Conservation (phyloP, 495 filamentous ascomycete genomes). For the Penicillium salamii region DNA sequence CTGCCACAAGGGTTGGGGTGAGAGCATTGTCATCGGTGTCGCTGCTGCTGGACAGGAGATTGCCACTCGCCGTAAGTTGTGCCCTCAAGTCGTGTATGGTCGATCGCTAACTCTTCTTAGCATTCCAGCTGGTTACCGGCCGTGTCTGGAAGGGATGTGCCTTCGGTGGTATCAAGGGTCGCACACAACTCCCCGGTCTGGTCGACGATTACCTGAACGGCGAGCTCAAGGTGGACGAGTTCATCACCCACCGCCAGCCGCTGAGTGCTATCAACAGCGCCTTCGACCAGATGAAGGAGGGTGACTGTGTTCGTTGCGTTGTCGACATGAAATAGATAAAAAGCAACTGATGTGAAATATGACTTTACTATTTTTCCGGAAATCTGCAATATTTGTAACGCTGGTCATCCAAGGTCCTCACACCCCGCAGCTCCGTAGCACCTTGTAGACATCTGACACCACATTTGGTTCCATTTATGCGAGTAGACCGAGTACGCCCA, state of each 20-base stretch:
- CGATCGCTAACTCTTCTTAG: constrained; percentile 40
- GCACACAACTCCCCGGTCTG: constrained; percentile 82
- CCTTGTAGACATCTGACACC: neutral
- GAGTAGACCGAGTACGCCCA: too few species aligned
- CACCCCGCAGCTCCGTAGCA: neutral
- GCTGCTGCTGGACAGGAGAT: constrained; percentile 98
- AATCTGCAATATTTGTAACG: constrained; percentile 7
- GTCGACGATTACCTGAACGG: constrained; percentile 88
- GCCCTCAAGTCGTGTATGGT: constrained; percentile 5
- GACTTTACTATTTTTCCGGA: constrained; percentile 13
- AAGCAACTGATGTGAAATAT: constrained; percentile 28
- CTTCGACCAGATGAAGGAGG: constrained; percentile 91
- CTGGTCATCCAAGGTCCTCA: constrained; percentile 23
- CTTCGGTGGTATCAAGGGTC: constrained; percentile 97
- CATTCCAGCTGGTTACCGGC: constrained; percentile 97
- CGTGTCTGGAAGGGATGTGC: constrained; percentile 98
- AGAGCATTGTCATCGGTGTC: constrained; percentile 97
- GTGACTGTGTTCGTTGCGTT: constrained; percentile 92
- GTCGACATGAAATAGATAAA: constrained; percentile 43
- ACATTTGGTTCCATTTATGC: too few species aligned
- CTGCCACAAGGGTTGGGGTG: constrained; percentile 98
- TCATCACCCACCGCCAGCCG: constrained; percentile 92
- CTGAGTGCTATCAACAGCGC: constrained; percentile 80
- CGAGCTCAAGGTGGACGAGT: constrained; percentile 96
- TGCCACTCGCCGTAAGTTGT: constrained; percentile 80